Base-by-base conservation (phyloP, 2,329 filamentous ascomycete genomes). In the Aureobasidium lini region DNA sequence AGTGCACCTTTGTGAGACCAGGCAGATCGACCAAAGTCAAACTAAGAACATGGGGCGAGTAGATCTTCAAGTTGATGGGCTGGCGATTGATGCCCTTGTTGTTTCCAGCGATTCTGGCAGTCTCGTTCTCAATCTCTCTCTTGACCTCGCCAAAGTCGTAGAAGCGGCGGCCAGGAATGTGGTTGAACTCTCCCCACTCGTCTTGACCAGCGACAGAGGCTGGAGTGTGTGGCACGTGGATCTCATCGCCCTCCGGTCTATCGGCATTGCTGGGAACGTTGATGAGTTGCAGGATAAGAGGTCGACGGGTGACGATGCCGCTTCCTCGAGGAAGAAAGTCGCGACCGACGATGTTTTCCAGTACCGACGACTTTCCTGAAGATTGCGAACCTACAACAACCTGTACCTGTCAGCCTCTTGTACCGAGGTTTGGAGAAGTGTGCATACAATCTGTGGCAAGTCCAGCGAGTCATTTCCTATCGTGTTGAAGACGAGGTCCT, bases 71-170 rank as follows among this genome's bases (percentile, higher is more conserved):
- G 76, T 99, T 97, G 74, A 99, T 99, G 61, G 94, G 91, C 72
- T 95, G 90, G 64, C 94, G 83, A 74, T 96, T 96, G 78, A 99
- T 99, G 69, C 94, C 94, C 77, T 97, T 97, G 79, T 99, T 99
- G 77, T 84, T 95, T 68, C 94, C 94, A 61, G 89, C 89, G 78
- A 99, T 95, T 68, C 94, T 86, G 61, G 90, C 85, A 18, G 95
- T 99, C 78, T 99, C 94, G 64, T 90, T 92, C 77, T 97, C 94
- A 68, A 99, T 97, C 76, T 99, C 94, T 70, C 89, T 85, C 76
- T 95, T 94, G 67, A 99, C 93, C 72, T 95, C 89, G 68, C 82
- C 83, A 75, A 99, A 99, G 74, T 97, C 90, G 66, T 87, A 90
- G 76, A 95, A 95, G 67, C 85, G 87, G 67, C 91, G 85, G 67